These are phyloP conservation scores for Fragaria vesca DNA, from an alignment of 306 rosid genomes.

Conservation along the genomic window DNA sequence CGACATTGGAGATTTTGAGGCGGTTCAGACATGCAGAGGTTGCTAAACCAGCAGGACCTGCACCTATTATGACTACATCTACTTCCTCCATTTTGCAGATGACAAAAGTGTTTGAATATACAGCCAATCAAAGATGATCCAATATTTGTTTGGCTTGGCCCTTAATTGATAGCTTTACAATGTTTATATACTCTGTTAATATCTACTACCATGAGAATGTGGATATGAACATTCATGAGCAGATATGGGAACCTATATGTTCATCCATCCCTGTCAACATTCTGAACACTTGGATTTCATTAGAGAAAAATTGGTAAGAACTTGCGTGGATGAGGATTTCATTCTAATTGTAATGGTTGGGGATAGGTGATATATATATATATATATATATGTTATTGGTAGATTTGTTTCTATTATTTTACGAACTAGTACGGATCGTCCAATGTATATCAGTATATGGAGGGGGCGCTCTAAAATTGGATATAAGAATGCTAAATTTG, in stretches of 20 bases:
- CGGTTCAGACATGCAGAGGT: constrained; percentile 4
- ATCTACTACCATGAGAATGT: neutral
- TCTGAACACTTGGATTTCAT: neutral
- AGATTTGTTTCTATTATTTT: neutral
- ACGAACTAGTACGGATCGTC: neutral
- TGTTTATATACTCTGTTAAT: no score
- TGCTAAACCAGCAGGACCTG: constrained; percentile 8
- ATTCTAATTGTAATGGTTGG: neutral
- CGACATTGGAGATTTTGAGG: neutral
- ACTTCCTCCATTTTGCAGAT: neutral
- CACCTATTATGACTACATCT: neutral
- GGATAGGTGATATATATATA: neutral
- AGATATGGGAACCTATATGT: neutral
- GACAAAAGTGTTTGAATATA: neutral
- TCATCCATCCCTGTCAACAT: neutral
- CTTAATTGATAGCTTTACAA: no score
- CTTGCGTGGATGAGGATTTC: neutral
- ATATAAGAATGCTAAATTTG: neutral
- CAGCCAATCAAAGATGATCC: neutral
- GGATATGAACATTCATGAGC: neutral
- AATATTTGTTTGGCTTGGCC: no score
- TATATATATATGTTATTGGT: neutral
- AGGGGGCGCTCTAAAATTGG: neutral
- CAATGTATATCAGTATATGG: neutral
- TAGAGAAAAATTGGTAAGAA: neutral